Evolutionary conservation across 352 stramenopile species (phyloP), one percentile per base, ranked within the genome.

Genomic region (Phytophthora kernoviae): DNA sequence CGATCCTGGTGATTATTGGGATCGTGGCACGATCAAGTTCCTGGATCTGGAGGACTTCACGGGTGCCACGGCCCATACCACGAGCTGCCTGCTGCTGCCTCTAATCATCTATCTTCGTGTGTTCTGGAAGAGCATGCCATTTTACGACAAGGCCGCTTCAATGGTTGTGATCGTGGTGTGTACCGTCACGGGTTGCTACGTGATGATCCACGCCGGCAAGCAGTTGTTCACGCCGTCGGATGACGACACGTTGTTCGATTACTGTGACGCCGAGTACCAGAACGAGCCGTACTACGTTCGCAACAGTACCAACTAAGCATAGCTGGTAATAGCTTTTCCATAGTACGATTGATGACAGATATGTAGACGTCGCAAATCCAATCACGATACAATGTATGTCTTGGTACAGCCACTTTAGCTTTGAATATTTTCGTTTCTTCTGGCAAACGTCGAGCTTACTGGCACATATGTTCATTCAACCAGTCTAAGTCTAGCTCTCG

Each of bases 71-170:
- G 39, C 48, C 18, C 67, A 81, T 53, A 85, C 78, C 26, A 65
- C 77, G 22, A 84, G 76, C 58, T 88, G 76, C 36, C 49, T 68
- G 55, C 37, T 51, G 37, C 2, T 42, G 66, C 15, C 65, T 36
- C 47, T 77, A 52, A 72, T 73, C 34, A 66, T 73, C 24, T 50
- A 73, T 5, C 63, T 65, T 14, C 58, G 68, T 20, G 42, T 58
- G 11, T 70, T 77, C 46, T 77, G 51, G 37, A 43, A 26, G 10
- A 61, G 46, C 37, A 52, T 75, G 37, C 52, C 56, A 5, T 9
- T 75, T 5, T 57, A 65, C 36, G 66, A 75, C 26, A 71, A 72
- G 44, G 49, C 30, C n/a, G 27, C 51, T 11, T 61, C 62, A 2
- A 37, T 68, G 17, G 1, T 68, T 0, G 53, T 68, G 20, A 53